Evolutionary conservation across 768 basidiomycete genomes (phyloP), one percentile per base, ranked within the genome.

Genomic region (Suillus cothurnatus): DNA sequence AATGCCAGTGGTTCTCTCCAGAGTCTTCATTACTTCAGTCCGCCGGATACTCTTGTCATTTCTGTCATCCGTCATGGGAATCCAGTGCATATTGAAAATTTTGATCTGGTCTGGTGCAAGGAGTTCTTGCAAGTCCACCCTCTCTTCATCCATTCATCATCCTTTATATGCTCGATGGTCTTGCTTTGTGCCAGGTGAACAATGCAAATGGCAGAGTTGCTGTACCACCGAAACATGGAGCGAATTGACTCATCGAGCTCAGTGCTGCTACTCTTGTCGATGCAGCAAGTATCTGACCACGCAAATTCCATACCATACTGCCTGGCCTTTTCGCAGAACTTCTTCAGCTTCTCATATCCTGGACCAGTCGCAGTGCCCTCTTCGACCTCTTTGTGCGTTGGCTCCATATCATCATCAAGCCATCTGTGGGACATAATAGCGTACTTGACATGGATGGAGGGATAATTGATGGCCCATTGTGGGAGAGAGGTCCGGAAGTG

Each of bases 351-450:
- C 8, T 43, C 32, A 12, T 32, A 38, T 38, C 57, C 57, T 7
- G 52, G n/a, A n/a, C n/a, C n/a, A n/a, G 34, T n/a, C n/a, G n/a
- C n/a, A n/a, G n/a, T n/a, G 12, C 62, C 52, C 17, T 19, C 62
- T 28, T 28, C 14, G 26, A 32, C 63, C 4, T 61, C 63, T 17
- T 52, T 28, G 43, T 59, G 60, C 3, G 63, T 45, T 38, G 57
- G 56, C n/a, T 60, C 63, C 28, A n/a, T n/a, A n/a, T 57, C 63
- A 32, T 38, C 19, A 26, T 49, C 17, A 9, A 64, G 32, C 57
- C 63, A 64, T 61, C 63, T 41, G 23, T 64, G 63, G 31, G 63
- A 64, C 21, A 64, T 9, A 7, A 64, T 64, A 32, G 63, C 63
- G 39, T 64, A 64, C 23, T 52, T 6, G 28, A n/a, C n/a, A n/a